phyloP scores from a whole-genome alignment of 495 filamentous ascomycete species.

The Penicillium cinerascens region DNA sequence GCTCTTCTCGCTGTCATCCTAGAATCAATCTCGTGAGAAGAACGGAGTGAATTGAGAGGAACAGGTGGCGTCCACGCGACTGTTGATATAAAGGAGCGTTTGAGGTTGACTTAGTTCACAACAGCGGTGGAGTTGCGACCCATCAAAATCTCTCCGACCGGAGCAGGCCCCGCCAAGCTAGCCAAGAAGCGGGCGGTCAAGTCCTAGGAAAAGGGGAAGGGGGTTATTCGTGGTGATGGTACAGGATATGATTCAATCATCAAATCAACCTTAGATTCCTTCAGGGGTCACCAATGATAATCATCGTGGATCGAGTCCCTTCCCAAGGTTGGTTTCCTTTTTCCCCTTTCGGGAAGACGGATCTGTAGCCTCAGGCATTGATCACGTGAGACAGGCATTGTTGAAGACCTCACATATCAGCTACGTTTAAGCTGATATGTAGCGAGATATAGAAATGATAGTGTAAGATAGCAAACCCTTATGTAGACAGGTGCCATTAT shows the following conservation, averaged over 20 bases:
- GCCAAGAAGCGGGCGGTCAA: constrained; percentile 20
- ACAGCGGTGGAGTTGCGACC: constrained; percentile 33
- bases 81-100: constrained; percentile 30
- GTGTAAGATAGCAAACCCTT: neutral
- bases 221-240: neutral
- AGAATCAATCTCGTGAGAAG: neutral
- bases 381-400: neutral
- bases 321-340: neutral
- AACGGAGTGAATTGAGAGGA: neutral
- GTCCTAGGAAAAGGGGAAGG: constrained; percentile 7
- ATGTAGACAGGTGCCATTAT: neutral
- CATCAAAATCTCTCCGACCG: constrained; percentile 22
- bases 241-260: neutral
- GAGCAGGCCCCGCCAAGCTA: constrained; percentile 29
- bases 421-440: neutral
- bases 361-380: neutral
- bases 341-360: neutral
- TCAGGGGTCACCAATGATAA: neutral
- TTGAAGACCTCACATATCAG: neutral
- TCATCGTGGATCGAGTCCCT: neutral
- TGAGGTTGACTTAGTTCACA: constrained; percentile 21
- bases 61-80: constrained; percentile 8
- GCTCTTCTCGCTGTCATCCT: constrained; percentile 13
- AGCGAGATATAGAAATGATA: neutral
- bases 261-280: neutral